Evolutionary conservation across 2,329 filamentous ascomycete genomes (phyloP), one percentile per base, ranked within the genome.

Genomic region (Cladorrhinum sp.): DNA sequence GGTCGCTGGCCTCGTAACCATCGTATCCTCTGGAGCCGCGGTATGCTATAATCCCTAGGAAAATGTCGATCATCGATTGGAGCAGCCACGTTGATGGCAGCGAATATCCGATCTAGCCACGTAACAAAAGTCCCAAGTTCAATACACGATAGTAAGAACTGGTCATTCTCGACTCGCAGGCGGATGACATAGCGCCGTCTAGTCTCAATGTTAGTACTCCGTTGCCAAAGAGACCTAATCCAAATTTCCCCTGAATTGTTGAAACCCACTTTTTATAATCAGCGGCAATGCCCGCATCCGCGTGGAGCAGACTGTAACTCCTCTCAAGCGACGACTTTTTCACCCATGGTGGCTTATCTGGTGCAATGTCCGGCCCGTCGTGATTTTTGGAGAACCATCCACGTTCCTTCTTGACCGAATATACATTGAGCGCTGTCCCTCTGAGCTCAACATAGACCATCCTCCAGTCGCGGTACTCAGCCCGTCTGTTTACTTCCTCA

Each of bases 271-370:
- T 90, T 67, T 82, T 80, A 70, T 90, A 88, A 72, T 92, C 89
- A 16, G 85, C 82, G 9, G 90, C 89, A 63, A 92, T 83, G 10
- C 89, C 89, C 22, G 89, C 84, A 72, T 92, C 89, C 22, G 89
- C 89, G 70, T 92, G 87, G 64, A 91, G 82, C 52, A 92, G 78
- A 56, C 85, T 89, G 70, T 91, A 92, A n/a, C 81, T 83, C 70
- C 80, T 84, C 64, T 91, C 76, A 38, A 91, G 74, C 58, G 78
- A 78, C 20, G 83, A 83, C 62, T 75, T 79, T 65, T 76, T 81
- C 49, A 82, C 73, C 77, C 74, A 87, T 45, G 75, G 78, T 25
- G 77, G 83, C 66, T 76, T 78, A 68, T 81, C 80, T 18, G 79
- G 78, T 62, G 75, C 78, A 61, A 81, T 75, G 18, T 77, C 77